Percentiles rank a stretch among this genome's conserved stretches.
Evolutionary conservation across 345 rosid species (phyloP).

Genomic region (Punica granatum): DNA sequence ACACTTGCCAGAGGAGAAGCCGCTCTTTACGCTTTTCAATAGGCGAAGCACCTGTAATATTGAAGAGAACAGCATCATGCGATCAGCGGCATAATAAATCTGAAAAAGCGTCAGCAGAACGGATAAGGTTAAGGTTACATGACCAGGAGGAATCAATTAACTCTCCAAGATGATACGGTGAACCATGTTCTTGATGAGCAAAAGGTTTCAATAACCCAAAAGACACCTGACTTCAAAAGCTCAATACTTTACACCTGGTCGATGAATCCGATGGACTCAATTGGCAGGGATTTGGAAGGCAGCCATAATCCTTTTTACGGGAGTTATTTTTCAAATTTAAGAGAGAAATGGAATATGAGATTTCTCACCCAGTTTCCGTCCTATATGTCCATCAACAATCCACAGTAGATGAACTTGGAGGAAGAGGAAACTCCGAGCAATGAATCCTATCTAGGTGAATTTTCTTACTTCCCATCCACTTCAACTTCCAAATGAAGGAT

Average conservation of each 20-base stretch:
- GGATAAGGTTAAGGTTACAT: no score
- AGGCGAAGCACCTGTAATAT: constrained; percentile 24
- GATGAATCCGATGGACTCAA: not conserved
- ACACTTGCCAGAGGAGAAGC: constrained; percentile 67
- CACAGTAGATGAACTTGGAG: not conserved
- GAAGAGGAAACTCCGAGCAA: not conserved
- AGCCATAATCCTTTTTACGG: not conserved
- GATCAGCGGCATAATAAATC: constrained; percentile 1
- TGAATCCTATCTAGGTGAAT: no score
- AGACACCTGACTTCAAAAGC: not conserved
- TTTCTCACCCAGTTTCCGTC: not conserved
- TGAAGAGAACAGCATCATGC: not conserved
- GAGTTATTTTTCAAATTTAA: not conserved
- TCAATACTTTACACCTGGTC: not conserved
- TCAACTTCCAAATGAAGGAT: no score
- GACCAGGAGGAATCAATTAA: not conserved
- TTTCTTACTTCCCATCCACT: no score
- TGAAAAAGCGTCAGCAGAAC: not conserved
- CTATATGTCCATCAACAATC: not conserved
- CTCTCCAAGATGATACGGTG: no score
- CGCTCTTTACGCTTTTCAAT: constrained; percentile 16
- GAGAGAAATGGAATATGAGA: not conserved
- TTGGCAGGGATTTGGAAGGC: not conserved
- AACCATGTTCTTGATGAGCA: not conserved
- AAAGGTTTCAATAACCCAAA: not conserved